Evolutionary conservation across 2,329 filamentous ascomycete genomes (phyloP).

Genomic region (Hypoxylon sp.): DNA sequence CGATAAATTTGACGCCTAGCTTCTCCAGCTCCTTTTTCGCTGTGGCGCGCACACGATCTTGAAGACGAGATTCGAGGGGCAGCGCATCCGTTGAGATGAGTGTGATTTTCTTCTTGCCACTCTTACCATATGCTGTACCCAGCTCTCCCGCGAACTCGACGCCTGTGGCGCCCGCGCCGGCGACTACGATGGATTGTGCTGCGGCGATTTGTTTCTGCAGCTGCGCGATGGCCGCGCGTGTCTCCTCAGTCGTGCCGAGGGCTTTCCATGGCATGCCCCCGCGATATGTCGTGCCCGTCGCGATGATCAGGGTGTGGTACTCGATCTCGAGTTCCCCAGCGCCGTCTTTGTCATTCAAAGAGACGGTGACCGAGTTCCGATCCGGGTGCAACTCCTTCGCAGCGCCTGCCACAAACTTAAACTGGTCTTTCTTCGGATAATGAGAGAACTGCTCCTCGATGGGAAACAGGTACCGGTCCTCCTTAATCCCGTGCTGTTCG

Average conservation of each 20-base stretch:
- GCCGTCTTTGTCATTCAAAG: conserved; percentile 53
- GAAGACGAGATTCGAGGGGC: conserved; percentile 55
- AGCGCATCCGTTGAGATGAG: conserved; percentile 57
- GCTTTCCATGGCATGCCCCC: conserved; percentile 65
- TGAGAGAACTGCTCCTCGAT: conserved; percentile 61
- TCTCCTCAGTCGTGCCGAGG: conserved; percentile 51
- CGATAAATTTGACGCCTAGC: conserved; percentile 59
- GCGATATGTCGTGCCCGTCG: conserved; percentile 63
- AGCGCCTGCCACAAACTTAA: conserved; percentile 66
- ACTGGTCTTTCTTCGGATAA: conserved; percentile 59
- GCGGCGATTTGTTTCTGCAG: conserved; percentile 56
- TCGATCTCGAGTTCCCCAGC: conserved; percentile 51
- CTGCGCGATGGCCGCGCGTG: conserved; percentile 56
- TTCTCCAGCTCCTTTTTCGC: conserved; percentile 58
- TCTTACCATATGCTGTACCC: conserved; percentile 58
- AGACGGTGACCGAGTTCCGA: conserved; percentile 59
- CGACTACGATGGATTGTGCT: conserved; percentile 65
- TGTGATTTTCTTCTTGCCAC: conserved; percentile 61
- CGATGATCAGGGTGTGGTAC: conserved; percentile 68
- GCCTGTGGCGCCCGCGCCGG: conserved; percentile 65
- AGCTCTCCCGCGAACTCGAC: conserved; percentile 66
- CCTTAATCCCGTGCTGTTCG: conserved; percentile 53
- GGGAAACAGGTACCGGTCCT: conserved; percentile 57
- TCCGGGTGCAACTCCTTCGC: conserved; percentile 60
- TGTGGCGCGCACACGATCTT: conserved; percentile 56